Base-by-base conservation (phyloP, 352 stramenopile genomes). In the Pythium scleroteichum region DNA sequence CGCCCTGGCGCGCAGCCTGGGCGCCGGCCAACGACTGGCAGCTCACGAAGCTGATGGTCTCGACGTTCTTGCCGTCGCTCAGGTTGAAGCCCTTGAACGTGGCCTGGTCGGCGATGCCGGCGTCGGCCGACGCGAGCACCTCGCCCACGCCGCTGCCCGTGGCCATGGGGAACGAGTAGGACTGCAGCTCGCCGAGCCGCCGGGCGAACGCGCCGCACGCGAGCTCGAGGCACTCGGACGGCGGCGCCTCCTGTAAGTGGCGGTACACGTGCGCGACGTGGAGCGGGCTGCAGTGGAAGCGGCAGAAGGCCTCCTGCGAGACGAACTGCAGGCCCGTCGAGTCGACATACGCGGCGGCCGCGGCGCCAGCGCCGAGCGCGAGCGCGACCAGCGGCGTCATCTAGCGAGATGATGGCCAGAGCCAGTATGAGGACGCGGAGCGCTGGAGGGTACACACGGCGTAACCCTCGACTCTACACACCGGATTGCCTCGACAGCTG, bases 241-340 rank as follows among this genome's bases (percentile, higher is more conserved):
- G 5, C 38, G 38, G 38, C n/a, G 48, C 19, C 20, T 51, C 62
- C 14, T 63, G 62, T 24, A 86, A 55, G 20, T 81, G 64, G n/a
- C 72, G 64, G 49, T 81, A 82, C 9, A 50, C 72, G 27, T 71
- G 70, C 9, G 57, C 46, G 17, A 79, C 73, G 56, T 88, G 80
- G 27, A 68, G 59, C n/a, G 62, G 6, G 39, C 69, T 80, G 69
- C 80, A 90, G 69, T 90, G 80, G 58, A 78, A 90, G 27, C 48
- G 60, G 55, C 80, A 90, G 54, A 90, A 84, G 19, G 76, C 76
- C 5, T 73, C 64, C 13, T 54, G 50, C 13, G 71, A 75, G 13
- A 74, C 64, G 62, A 90, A 90, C n/a, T 53, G 51, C 44, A 90
- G 63, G 0, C 76, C 79, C 6, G 50, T 32, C 3, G 53, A 27